Evolutionary conservation across 2,329 filamentous ascomycete genomes (phyloP).

Genomic region (Sarocladiaceae sp.): DNA sequence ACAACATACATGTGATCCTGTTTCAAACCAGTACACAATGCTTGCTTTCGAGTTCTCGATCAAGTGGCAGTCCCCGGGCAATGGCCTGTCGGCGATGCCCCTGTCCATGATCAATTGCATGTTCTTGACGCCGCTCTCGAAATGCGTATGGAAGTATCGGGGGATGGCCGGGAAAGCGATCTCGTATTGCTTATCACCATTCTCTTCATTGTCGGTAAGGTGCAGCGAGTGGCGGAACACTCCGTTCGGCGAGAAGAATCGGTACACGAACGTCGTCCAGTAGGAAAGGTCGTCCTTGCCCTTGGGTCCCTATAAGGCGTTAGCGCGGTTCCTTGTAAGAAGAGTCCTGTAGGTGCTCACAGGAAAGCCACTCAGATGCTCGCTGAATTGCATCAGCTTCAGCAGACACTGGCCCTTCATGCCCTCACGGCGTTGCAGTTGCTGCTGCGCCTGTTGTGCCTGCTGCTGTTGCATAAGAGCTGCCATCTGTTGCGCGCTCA

Average conservation of each 20-base stretch:
- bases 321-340: conserved; percentile 1
- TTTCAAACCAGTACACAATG: conserved; percentile 84
- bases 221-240: conserved; percentile 69
- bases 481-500: conserved; percentile 30
- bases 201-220: conserved; percentile 48
- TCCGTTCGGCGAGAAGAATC: conserved; percentile 74
- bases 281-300: conserved; percentile 63
- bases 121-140: conserved; percentile 75
- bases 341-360: conserved; percentile 27
- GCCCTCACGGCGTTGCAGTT: conserved; percentile 42
- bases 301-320: conserved; percentile 41
- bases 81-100: conserved; percentile 44
- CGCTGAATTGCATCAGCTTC: conserved; percentile 56
- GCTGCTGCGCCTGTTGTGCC: no score
- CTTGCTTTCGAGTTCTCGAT: conserved; percentile 72
- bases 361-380: conserved; percentile 52
- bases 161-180: conserved; percentile 75
- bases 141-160: conserved; percentile 85
- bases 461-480: conserved; percentile 39
- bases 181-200: conserved; percentile 73
- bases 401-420: conserved; percentile 53
- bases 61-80: conserved; percentile 60
- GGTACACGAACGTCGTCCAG: conserved; percentile 74
- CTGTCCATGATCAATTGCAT: conserved; percentile 83
- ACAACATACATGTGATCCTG: conserved; percentile 66